phyloP scores from a whole-genome alignment of 345 rosid genomes.

The Moricandia arvensis region DNA sequence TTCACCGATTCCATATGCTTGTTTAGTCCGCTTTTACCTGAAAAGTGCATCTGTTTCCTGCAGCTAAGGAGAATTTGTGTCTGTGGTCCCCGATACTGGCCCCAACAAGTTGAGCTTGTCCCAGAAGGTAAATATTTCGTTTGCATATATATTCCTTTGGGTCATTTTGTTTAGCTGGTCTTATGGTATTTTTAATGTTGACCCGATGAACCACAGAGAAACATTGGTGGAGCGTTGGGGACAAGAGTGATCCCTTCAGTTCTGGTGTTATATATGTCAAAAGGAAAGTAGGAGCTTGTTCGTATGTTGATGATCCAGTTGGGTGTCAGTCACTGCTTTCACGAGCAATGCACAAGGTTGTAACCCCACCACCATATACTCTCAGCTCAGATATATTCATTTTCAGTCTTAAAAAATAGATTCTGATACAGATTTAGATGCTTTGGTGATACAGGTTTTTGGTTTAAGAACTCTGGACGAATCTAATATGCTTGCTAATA shows the following conservation, averaged over 20 bases:
- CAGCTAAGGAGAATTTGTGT: conserved; percentile 78
- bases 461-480: conserved; percentile 57
- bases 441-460: conserved; percentile 59
- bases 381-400: conserved; percentile 10
- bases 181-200: conserved; percentile 10
- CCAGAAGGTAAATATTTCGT: conserved; percentile 63
- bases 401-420: conserved; percentile 7
- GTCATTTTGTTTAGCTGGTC: background rate
- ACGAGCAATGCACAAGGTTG: conserved; percentile 96
- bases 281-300: conserved; percentile 96
- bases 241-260: conserved; percentile 70
- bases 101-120: conserved; percentile 79
- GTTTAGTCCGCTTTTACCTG: conserved; percentile 15
- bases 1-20: conserved; percentile 9
- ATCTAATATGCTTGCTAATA: conserved; percentile 37
- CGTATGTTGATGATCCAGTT: conserved; percentile 91
- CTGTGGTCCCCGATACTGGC: conserved; percentile 98
- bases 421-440: conserved; percentile 3
- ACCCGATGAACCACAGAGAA: conserved; percentile 50
- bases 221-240: conserved; percentile 83
- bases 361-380: conserved; percentile 7
- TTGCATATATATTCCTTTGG: background rate
- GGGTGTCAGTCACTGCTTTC: conserved; percentile 93
- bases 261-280: conserved; percentile 87
- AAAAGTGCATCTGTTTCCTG: conserved; percentile 37